Evolutionary conservation across 805 yeast species (phyloP).

Genomic region (Komagataella populi): DNA sequence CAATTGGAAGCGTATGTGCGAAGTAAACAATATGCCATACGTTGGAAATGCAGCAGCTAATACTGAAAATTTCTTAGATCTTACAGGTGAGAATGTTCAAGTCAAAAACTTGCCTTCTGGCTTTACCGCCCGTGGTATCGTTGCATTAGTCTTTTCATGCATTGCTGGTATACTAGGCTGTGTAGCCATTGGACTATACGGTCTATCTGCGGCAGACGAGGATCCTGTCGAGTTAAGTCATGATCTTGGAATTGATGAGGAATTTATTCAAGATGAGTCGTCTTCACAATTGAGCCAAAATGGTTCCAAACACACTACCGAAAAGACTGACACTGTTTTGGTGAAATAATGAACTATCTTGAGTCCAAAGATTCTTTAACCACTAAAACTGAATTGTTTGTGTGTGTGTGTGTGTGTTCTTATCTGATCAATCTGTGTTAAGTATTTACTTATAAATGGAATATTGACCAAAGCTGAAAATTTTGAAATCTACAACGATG

Average conservation of each 20-base stretch:
- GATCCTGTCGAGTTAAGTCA: neutral
- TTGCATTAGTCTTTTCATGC: slow-evolving; percentile 85
- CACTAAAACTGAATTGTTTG: neutral
- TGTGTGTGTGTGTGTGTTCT: neutral
- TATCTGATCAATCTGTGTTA: neutral
- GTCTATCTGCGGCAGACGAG: slow-evolving; percentile 17
- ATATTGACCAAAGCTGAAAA: neutral
- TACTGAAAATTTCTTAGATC: slow-evolving; percentile 43
- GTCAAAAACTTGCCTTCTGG: slow-evolving; percentile 59
- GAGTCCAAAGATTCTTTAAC: neutral
- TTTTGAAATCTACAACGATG: neutral
- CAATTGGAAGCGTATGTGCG: slow-evolving; percentile 48
- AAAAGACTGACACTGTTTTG: neutral
- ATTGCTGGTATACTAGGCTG: slow-evolving; percentile 78
- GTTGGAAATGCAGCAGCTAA: slow-evolving; percentile 90
- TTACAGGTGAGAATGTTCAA: slow-evolving; percentile 69
- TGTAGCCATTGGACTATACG: slow-evolving; percentile 65
- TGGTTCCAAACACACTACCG: neutral
- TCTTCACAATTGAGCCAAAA: neutral
- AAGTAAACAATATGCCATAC: slow-evolving; percentile 32
- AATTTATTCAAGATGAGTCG: neutral
- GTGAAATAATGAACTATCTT: neutral
- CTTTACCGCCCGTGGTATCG: slow-evolving; percentile 90
- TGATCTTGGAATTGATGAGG: neutral
- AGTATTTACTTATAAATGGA: neutral